phyloP scores from a whole-genome alignment of 2,329 filamentous ascomycete species.

The Penicillium sp. region DNA sequence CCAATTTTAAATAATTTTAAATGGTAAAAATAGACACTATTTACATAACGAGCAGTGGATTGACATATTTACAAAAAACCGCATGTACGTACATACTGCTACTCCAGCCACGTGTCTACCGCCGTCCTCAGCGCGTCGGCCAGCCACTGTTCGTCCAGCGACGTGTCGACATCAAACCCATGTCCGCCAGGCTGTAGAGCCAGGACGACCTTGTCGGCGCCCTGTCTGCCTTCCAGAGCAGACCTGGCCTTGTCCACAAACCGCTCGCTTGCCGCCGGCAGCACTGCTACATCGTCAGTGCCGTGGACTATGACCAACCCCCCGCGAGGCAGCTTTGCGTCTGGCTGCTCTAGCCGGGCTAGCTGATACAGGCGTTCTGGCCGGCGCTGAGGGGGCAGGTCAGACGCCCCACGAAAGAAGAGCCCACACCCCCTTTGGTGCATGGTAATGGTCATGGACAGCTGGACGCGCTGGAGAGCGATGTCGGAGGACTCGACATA shows the following conservation, averaged over 20 bases:
- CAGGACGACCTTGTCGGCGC: conserved; percentile 23
- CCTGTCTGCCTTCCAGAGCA: conserved; percentile 21
- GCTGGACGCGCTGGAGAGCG: conserved; percentile 11
- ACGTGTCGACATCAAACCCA: conserved; percentile 30
- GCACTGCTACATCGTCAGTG: conserved; percentile 28
- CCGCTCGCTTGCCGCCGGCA: conserved; percentile 22
- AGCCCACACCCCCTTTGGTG: conserved; percentile 17
- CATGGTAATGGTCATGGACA: conserved; percentile 20
- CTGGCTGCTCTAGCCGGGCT: conserved; percentile 25
- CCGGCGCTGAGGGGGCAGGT: neutral
- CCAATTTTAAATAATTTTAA: too few relatives aligned
- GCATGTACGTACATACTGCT: neutral
- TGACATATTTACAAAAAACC: neutral
- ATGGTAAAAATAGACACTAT: too few relatives aligned
- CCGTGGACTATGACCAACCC: conserved; percentile 34
- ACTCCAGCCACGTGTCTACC: conserved; percentile 11
- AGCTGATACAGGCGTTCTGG: conserved; percentile 24
- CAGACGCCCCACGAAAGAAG: conserved; percentile 18
- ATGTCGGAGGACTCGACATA: conserved; percentile 16
- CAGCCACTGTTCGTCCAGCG: conserved; percentile 10
- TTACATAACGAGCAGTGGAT: too few relatives aligned
- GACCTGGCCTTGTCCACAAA: conserved; percentile 25
- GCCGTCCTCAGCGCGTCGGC: conserved; percentile 7
- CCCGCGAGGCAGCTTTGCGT: conserved; percentile 24
- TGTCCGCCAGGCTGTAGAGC: conserved; percentile 30